These are phyloP conservation scores for Endoconidiophora polonica DNA, from an alignment of 2,329 filamentous ascomycete species.

Conservation along the genomic window DNA sequence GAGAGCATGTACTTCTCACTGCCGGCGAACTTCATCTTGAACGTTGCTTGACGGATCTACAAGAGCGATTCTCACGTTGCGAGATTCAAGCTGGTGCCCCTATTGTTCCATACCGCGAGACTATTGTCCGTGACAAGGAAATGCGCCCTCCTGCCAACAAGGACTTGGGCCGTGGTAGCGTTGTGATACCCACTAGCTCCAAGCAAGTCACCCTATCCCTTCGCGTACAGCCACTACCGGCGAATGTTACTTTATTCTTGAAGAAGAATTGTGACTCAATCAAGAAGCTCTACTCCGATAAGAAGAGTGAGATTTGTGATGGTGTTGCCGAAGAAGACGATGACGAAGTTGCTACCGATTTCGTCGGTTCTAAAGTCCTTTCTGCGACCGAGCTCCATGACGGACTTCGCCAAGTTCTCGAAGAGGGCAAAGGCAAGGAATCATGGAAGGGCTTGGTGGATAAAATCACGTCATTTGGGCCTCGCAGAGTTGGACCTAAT, in stretches of 20 bases:
- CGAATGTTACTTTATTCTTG: conserved; percentile 68
- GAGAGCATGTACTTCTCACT: conserved; percentile 87
- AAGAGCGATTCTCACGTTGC: conserved; percentile 82
- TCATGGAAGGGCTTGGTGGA: conserved; percentile 62
- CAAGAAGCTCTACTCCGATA: conserved; percentile 61
- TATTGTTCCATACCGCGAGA: conserved; percentile 91
- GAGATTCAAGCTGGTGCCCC: conserved; percentile 88
- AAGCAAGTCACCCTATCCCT: conserved; percentile 70
- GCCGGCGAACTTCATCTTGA: conserved; percentile 91
- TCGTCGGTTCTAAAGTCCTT: conserved; percentile 43
- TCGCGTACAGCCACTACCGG: conserved; percentile 62
- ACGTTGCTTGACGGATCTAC: conserved; percentile 78
- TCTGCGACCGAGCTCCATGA: conserved; percentile 61
- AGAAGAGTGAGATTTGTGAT: conserved; percentile 26
- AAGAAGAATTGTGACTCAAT: conserved; percentile 64
- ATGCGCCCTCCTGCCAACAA: conserved; percentile 82
- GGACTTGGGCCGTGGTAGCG: conserved; percentile 68
- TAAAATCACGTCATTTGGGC: conserved; percentile 79
- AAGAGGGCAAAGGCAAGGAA: conserved; percentile 56
- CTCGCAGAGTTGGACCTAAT: conserved; percentile 71
- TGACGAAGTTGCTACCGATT: conserved; percentile 34
- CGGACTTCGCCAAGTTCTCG: conserved; percentile 51
- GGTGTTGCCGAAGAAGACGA: conserved; percentile 20
- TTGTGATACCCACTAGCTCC: conserved; percentile 60
- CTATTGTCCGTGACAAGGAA: conserved; percentile 71